Conservation (phyloP, 306 rosid species). For the Potentilla sterilis region DNA sequence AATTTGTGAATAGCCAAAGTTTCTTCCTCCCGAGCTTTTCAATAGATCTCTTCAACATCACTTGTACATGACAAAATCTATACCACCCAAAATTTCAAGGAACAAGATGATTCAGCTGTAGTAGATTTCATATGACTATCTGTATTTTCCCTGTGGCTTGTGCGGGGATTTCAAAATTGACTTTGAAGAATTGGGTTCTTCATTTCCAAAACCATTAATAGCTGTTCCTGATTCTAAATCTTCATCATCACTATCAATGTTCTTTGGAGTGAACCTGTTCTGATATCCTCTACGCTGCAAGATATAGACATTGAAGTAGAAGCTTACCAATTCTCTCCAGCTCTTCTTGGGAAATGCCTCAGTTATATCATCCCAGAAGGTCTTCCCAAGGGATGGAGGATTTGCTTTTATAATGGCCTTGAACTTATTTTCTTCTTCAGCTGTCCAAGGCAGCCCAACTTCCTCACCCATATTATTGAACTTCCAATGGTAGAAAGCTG, state of each 20-base stretch:
- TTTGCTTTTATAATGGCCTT: conserved; percentile 40
- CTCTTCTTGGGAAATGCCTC: conserved; percentile 54
- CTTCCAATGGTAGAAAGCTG: conserved; percentile 57
- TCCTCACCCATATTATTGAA: conserved; percentile 66
- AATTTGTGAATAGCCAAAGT: neutral
- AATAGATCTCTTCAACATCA: neutral
- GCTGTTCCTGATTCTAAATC: conserved; percentile 36
- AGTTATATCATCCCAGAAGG: conserved; percentile 53
- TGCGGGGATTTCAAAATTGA: conserved; percentile 46
- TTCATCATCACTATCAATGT: conserved; percentile 72
- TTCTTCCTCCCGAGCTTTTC: conserved; percentile 10
- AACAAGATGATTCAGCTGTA: neutral
- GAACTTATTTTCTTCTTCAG: conserved; percentile 61
- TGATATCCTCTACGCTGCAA: conserved; percentile 73
- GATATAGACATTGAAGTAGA: conserved; percentile 79
- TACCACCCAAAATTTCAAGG: neutral
- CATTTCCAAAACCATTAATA: conserved; percentile 41
- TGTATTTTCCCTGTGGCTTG: conserved; percentile 35
- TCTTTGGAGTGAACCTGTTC: conserved; percentile 60
- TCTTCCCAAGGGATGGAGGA: conserved; percentile 34
- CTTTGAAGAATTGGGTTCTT: conserved; percentile 29
- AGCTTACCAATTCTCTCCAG: conserved; percentile 68
- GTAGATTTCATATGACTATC: conserved; percentile 19
- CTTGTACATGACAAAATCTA: neutral
- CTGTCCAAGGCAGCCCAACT: conserved; percentile 46